phyloP scores from a whole-genome alignment of 1,284 basidiomycete species.

The Porogramme epimiltina region DNA sequence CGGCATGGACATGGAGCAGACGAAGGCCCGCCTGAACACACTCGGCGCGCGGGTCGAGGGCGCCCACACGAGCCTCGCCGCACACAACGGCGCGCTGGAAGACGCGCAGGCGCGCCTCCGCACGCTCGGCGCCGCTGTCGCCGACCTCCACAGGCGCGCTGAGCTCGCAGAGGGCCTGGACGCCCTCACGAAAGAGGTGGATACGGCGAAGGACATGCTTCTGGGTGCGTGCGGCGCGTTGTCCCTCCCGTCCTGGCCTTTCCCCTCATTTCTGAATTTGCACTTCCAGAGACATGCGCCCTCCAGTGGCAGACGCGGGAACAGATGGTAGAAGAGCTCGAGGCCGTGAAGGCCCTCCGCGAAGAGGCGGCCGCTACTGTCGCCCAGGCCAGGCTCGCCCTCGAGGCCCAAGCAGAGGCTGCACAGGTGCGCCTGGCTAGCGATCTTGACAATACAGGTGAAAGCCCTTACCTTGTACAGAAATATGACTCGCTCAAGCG shows the following conservation, averaged over 20 bases:
- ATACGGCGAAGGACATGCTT: slow-evolving; percentile 17
- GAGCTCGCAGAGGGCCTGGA: slow-evolving; percentile 12
- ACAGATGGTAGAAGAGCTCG: slow-evolving; percentile 35
- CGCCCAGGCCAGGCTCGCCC: slow-evolving; percentile 28
- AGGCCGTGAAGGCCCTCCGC: slow-evolving; percentile 32
- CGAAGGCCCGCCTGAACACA: slow-evolving; percentile 25
- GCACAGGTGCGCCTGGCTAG: slow-evolving; percentile 21
- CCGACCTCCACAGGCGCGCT: slow-evolving; percentile 13
- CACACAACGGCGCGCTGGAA: slow-evolving; percentile 11
- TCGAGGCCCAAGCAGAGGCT: slow-evolving; percentile 26
- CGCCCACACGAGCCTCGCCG: slow-evolving; percentile 16
- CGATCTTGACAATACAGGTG: no score
- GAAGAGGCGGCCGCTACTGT: slow-evolving; percentile 32
- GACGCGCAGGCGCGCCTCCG: slow-evolving; percentile 19
- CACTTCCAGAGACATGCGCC: slow-evolving; percentile 33
- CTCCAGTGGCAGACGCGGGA: slow-evolving; percentile 35
- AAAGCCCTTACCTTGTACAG: slow-evolving; percentile 10
- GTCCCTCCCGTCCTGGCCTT: not conserved
- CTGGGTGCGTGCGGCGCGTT: slow-evolving; percentile 16
- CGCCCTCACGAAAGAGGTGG: slow-evolving; percentile 11
- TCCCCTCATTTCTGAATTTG: not conserved
- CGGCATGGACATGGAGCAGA: slow-evolving; percentile 23
- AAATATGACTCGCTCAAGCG: slow-evolving; percentile 32
- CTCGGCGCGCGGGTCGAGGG: slow-evolving; percentile 27
- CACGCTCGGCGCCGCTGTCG: slow-evolving; percentile 17